These are phyloP conservation scores for Geotrichum carabidarum DNA, from an alignment of 1,139 yeast genomes.

Conservation along the genomic window DNA sequence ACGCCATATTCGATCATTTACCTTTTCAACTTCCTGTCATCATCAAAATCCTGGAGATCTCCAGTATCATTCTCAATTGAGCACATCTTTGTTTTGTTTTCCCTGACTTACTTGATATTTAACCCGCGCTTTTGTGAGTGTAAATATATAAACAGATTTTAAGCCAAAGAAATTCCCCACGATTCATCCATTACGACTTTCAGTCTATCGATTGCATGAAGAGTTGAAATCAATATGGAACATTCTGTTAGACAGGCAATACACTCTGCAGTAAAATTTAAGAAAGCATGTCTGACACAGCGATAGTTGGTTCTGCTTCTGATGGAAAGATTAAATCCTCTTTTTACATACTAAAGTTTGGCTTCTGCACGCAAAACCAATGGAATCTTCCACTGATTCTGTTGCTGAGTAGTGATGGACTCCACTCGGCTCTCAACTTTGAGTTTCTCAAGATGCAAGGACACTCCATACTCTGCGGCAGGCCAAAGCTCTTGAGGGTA, in stretches of 20 bases:
- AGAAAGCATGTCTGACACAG: too few species aligned
- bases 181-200: too few species aligned
- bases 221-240: too few species aligned
- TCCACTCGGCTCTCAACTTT: constrained; percentile 24
- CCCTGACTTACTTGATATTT: too few species aligned
- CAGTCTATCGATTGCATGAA: too few species aligned
- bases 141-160: neutral
- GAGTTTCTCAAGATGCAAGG: constrained; percentile 35
- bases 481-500: constrained; percentile 28
- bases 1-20: neutral
- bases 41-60: neutral
- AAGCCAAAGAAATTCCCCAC: too few species aligned
- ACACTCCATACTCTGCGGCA: constrained; percentile 36
- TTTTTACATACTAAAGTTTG: neutral
- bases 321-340: neutral
- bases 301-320: too few species aligned
- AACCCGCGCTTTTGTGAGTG: constrained; percentile 1
- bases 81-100: neutral
- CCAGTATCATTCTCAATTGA: neutral
- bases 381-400: neutral
- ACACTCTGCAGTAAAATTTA: too few species aligned
- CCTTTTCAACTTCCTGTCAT: neutral
- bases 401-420: neutral
- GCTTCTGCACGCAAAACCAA: neutral
- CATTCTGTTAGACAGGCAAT: too few species aligned